Evolutionary conservation across 1,139 yeast species (phyloP).

Genomic region (Arxiozyma telluris): DNA sequence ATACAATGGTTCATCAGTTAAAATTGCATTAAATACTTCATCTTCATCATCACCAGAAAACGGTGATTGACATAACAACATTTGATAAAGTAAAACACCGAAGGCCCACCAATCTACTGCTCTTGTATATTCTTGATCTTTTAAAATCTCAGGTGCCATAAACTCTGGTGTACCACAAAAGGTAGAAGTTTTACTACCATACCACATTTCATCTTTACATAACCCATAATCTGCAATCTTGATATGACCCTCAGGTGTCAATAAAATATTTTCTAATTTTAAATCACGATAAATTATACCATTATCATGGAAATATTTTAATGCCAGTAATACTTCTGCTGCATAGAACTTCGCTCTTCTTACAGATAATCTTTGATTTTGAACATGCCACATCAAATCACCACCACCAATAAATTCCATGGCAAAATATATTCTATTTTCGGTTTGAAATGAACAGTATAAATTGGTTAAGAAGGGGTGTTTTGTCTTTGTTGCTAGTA

Average conservation of each 20-base stretch:
- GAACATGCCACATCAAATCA: conserved; percentile 98
- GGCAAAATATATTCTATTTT: conserved; percentile 91
- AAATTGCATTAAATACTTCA: conserved; percentile 94
- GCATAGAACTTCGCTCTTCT: conserved; percentile 95
- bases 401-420: conserved; percentile 98
- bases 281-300: conserved; percentile 95
- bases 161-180: conserved; percentile 99
- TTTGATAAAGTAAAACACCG: conserved; percentile 91
- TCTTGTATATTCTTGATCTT: conserved; percentile 84
- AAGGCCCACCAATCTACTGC: conserved; percentile 99
- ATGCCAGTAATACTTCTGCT: conserved; percentile 84
- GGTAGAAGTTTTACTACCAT: conserved; percentile 82
- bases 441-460: conserved; percentile 96
- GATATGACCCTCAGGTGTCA: conserved; percentile 89
- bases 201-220: conserved; percentile 94
- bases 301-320: conserved; percentile 88
- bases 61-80: conserved; percentile 94
- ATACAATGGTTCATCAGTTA: conserved; percentile 93
- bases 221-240: conserved; percentile 95
- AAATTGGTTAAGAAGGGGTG: conserved; percentile 90
- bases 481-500: conserved; percentile 78
- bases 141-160: conserved; percentile 96
- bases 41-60: conserved; percentile 98
- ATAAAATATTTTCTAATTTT: conserved; percentile 84
- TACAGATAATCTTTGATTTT: conserved; percentile 79